phyloP scores from a whole-genome alignment of 2,329 filamentous ascomycete genomes.

The Colletotrichum lindemuthianum region DNA sequence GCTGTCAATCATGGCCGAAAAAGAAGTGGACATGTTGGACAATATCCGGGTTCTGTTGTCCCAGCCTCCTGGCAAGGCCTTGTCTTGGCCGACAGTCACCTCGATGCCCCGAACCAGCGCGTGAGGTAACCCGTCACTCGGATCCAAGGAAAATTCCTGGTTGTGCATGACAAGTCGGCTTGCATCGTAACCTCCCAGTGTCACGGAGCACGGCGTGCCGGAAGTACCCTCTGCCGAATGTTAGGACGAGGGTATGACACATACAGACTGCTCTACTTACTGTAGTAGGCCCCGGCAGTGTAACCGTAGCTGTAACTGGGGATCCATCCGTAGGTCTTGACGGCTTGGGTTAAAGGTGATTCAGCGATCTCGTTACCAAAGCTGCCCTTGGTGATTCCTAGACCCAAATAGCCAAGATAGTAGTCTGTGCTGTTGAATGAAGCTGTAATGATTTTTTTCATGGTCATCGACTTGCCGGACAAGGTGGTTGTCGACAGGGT shows the following conservation, averaged over 20 bases:
- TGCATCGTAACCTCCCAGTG: constrained; percentile 76
- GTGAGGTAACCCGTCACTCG: constrained; percentile 65
- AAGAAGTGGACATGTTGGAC: constrained; percentile 57
- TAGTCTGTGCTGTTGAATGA: constrained; percentile 66
- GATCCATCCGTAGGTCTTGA: constrained; percentile 68
- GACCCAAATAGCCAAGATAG: constrained; percentile 64
- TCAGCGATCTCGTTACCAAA: constrained; percentile 61
- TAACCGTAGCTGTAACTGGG: constrained; percentile 80
- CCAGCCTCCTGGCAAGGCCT: constrained; percentile 52
- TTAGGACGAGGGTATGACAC: constrained; percentile 42
- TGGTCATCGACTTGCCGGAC: constrained; percentile 49
- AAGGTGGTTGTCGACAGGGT: constrained; percentile 53
- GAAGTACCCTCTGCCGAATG: constrained; percentile 45
- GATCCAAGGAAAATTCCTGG: constrained; percentile 66
- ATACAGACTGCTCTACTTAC: constrained; percentile 53
- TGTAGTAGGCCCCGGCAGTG: constrained; percentile 79
- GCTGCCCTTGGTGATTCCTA: constrained; percentile 64
- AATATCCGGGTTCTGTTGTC: constrained; percentile 49
- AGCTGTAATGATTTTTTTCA: constrained; percentile 59
- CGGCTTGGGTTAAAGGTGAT: constrained; percentile 64
- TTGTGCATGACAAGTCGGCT: constrained; percentile 70
- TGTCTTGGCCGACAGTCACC: constrained; percentile 46
- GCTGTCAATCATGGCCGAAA: constrained; percentile 68
- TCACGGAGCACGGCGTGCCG: constrained; percentile 66
- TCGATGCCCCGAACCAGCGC: constrained; percentile 69